phyloP scores from a whole-genome alignment of 192 early-diverging fungal species.

The Funneliformis mosseae region DNA sequence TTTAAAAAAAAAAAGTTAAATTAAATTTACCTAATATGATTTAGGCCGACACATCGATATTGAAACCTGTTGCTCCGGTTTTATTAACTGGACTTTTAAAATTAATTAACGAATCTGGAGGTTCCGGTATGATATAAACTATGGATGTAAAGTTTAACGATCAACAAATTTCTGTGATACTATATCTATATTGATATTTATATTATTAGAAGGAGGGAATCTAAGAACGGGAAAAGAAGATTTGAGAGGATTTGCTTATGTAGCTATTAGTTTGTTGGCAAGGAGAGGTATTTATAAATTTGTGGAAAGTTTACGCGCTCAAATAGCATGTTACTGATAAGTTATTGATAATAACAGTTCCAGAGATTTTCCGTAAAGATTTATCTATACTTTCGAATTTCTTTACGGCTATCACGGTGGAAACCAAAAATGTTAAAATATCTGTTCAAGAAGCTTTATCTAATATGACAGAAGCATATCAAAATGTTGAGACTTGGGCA shows the following conservation, averaged over 20 bases:
- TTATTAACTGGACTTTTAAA: conserved; percentile 74
- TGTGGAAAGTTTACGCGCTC: neutral
- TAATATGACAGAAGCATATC: conserved; percentile 72
- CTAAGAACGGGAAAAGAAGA: conserved; percentile 58
- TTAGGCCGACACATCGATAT: conserved; percentile 37
- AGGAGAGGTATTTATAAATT: conserved; percentile 58
- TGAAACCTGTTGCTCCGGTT: conserved; percentile 67
- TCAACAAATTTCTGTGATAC: neutral
- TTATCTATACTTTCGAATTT: conserved; percentile 62
- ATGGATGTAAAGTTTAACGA: neutral
- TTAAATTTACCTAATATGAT: neutral
- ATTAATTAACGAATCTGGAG: conserved; percentile 52
- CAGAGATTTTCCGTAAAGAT: conserved; percentile 65
- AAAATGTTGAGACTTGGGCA: conserved; percentile 40
- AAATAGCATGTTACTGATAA: neutral
- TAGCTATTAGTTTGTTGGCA: conserved; percentile 76
- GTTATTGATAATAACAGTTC: conserved; percentile 48
- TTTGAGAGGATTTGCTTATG: conserved; percentile 82
- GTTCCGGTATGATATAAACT: conserved; percentile 31
- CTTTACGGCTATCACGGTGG: conserved; percentile 68
- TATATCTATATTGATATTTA: neutral
- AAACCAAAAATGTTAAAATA: conserved; percentile 65
- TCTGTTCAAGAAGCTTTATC: conserved; percentile 85
- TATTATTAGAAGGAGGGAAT: neutral
- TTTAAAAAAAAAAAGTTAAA: neutral